Base-by-base conservation (phyloP, 768 basidiomycete genomes). In the Atractiella rhizophila region DNA sequence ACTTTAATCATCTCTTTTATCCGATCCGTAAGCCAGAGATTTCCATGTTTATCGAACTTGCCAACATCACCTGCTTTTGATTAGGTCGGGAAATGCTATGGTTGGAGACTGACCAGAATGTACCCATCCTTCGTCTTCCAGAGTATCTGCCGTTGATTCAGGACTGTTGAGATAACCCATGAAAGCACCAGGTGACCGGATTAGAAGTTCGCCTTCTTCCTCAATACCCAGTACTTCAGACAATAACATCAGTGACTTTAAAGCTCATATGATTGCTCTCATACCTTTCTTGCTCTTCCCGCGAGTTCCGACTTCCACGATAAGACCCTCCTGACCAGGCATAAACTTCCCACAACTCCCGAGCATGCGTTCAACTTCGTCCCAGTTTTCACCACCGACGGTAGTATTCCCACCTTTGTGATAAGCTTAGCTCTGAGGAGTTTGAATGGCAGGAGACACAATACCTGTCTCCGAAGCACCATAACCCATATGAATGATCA, bases 51-150 rank as follows among this genome's bases (percentile, higher is more conserved):
- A 37, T 55, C 47, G 15, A 55, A 28, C 24, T 48, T 49, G 19
- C 54, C 54, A 8, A 54, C 37, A 40, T 55, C 54, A 25, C 54
- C 54, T 6, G 54, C n/a, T n/a, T n/a, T n/a, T n/a, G n/a, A n/a
- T n/a, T n/a, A n/a, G n/a, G n/a, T n/a, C n/a, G n/a, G n/a, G n/a
- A n/a, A n/a, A n/a, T n/a, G n/a, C n/a, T n/a, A n/a, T n/a, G n/a
- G n/a, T n/a, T n/a, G n/a, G n/a, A n/a, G n/a, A n/a, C n/a, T n/a
- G n/a, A n/a, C n/a, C n/a, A n/a, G n/a, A 52, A 27, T 49, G 46
- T 44, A 56, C 48, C 51, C 51, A 54, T 2, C 46, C 44, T 28
- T 52, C 49, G 1, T 29, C 28, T 9, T 37, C 30, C 27, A 56
- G 37, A 2, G 51, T 38, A 28, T 51, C 55, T 11, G 19, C 25